Evolutionary conservation across 257 asterid genomes (phyloP), one percentile per base, ranked within the genome.

Genomic region (Thymus mandschuricus): DNA sequence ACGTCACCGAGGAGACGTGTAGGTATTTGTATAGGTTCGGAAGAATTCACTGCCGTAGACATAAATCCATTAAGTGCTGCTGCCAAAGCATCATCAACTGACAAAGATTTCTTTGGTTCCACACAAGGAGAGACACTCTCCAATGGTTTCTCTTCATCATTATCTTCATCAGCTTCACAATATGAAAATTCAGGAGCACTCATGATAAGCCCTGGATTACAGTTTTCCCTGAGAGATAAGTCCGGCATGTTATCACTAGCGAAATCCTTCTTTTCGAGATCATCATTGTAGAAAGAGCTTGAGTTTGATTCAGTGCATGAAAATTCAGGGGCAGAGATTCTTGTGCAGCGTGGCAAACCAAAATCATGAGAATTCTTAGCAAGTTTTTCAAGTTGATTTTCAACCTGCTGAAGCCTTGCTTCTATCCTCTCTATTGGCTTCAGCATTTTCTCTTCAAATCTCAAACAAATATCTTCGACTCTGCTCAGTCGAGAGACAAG

Each of bases 81-180:
- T 81, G 97, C 96, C 78, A 92, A 80, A 74, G 96, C 93, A 76
- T 86, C 96, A 77, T 92, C 93, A 70, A 89, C 80, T 6, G 96
- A 87, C 71, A 83, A 58, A 66, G 80, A 33, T 67, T 81, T 79
- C 81, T 80, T 89, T 50, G 79, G 75, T 68, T 68, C 71, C 63
- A 72, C 64, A 60, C 35, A 49, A 76, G 87, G 79, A 77, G 85
- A 77, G 21, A 21, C 21, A 70, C 70, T 84, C 70, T 75, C 76
- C 45, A 34, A 31, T 33, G 76, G 70, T 62, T 84, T 75, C 77
- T 74, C 33, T 46, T 60, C 85, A 66, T 68, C 83, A 66, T 68
- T 71, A 21, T 80, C 85, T 73, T 79, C 90, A 43, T 81, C 90
- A 57, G 81, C 88, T 74, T 84, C 97, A 2, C 68, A 82, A 34